A percentile compares a stretch with the other conserved stretches of the same genome.
Evolutionary conservation across 2,329 filamentous ascomycete genomes (phyloP).

Genomic region (Scolecobasidium constrictum): DNA sequence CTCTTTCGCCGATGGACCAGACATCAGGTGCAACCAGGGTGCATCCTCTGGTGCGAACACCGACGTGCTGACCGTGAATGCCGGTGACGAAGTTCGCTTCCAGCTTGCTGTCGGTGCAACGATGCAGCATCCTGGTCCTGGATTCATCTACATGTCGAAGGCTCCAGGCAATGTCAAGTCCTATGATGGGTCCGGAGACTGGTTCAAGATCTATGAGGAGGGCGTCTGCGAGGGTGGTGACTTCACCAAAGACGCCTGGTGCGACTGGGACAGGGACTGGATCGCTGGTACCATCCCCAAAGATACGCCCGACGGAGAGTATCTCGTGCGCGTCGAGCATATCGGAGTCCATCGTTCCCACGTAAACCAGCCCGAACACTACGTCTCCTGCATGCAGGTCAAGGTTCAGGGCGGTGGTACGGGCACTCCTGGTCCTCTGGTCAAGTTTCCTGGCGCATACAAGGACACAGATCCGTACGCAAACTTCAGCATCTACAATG

Average conservation of each 20-base stretch:
- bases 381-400: constrained; percentile 36
- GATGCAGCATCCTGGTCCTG: constrained; percentile 9
- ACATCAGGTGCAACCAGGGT: too few species aligned
- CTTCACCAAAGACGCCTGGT: constrained; percentile 5
- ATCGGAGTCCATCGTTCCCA: constrained; percentile 37
- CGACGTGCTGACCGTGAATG: too few species aligned
- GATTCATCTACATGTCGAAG: constrained; percentile 19
- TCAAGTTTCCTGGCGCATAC: constrained; percentile 32
- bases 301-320: constrained; percentile 30
- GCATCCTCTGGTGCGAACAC: too few species aligned
- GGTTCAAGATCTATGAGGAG: constrained; percentile 24
- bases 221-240: constrained; percentile 9
- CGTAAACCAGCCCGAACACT: constrained; percentile 31
- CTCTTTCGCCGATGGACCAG: too few species aligned
- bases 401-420: constrained; percentile 28
- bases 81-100: too few species aligned
- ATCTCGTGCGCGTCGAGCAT: constrained; percentile 36
- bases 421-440: constrained; percentile 25
- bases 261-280: constrained; percentile 1
- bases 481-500: constrained; percentile 21
- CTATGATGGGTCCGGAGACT: constrained; percentile 21
- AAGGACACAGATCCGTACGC: constrained; percentile 21
- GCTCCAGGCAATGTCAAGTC: constrained; percentile 20
- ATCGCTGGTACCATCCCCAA: constrained; percentile 26
- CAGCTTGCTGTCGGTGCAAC: too few species aligned